Base-by-base conservation (phyloP, 805 yeast species). In the Kurtzmaniella cleridarum region DNA sequence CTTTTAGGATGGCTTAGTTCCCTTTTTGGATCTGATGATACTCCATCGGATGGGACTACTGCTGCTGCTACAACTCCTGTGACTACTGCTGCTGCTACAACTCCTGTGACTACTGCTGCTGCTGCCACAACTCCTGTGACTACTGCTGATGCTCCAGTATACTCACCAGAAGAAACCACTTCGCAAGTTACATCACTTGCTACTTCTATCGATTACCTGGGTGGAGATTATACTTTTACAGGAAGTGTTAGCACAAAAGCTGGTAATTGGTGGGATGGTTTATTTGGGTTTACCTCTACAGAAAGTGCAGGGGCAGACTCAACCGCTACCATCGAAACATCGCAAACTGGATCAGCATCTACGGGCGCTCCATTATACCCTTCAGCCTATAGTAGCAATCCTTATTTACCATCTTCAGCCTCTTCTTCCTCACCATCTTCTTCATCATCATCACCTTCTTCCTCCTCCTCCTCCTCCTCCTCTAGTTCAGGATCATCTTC, bases 391-490 rank as follows among this genome's bases (percentile, higher is more conserved):
- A n/a, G n/a, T n/a, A n/a, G n/a, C 41, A 29, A 13, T 35, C 37
- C 17, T 24, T 32, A 14, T 27, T 27, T 18, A 20, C 13, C 10
- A 11, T 27, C n/a, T 13, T 32, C 29, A 32, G n/a, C n/a, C n/a
- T n/a, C n/a, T n/a, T n/a, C n/a, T n/a, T n/a, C n/a, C n/a, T n/a
- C n/a, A n/a, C n/a, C n/a, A 27, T 39, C n/a, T 23, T 33, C n/a
- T 17, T 14, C 26, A 23, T 27, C 12, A 32, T 18, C 15, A 24
- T n/a, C n/a, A n/a, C n/a, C n/a, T n/a, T n/a, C n/a, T n/a, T n/a
- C 63, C 32, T 35, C 67, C 10, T 40, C 65, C 31, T 40, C 69
- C 34, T 44, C 69, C 23, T 45, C 70, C 24, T 24, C 66, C 18
- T 33, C 69, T 28, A 38, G 64, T 34, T 36, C 68, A 4, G 36